These are phyloP conservation scores for California macrophylla DNA, from an alignment of 441 rosid genomes.

Conservation along the genomic window DNA sequence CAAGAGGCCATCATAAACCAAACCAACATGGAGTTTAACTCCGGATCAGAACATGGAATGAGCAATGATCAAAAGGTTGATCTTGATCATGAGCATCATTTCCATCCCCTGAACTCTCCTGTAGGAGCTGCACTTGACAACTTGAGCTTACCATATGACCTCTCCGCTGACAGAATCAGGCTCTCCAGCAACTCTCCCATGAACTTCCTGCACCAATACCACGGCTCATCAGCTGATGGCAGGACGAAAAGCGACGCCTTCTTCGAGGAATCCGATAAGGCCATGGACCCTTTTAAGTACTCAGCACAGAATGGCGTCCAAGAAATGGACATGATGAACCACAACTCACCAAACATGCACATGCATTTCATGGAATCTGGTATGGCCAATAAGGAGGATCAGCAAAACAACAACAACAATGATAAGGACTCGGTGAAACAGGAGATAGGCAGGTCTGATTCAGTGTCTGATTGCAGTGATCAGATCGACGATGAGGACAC, in stretches of 20 bases:
- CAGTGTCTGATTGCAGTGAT: constrained; percentile 69
- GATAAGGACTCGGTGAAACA: constrained; percentile 35
- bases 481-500: constrained; percentile 68
- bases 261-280: constrained; percentile 30
- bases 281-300: constrained; percentile 22
- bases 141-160: constrained; percentile 34
- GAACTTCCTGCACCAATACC: constrained; percentile 40
- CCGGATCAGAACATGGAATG: neutral
- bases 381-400: constrained; percentile 24
- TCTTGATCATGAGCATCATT: neutral
- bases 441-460: constrained; percentile 51
- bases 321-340: constrained; percentile 26
- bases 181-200: constrained; percentile 22
- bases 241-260: constrained; percentile 27
- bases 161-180: constrained; percentile 32
- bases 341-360: constrained; percentile 13
- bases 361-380: constrained; percentile 32
- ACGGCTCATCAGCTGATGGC: constrained; percentile 21
- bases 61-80: constrained; percentile 19
- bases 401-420: constrained; percentile 28
- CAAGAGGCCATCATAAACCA: constrained; percentile 26
- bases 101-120: constrained; percentile 21
- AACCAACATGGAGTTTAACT: constrained; percentile 23
- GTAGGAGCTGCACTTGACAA: constrained; percentile 24
- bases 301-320: constrained; percentile 22